Evolutionary conservation across 345 rosid genomes (phyloP).

Genomic region (Trapa bicornis): DNA sequence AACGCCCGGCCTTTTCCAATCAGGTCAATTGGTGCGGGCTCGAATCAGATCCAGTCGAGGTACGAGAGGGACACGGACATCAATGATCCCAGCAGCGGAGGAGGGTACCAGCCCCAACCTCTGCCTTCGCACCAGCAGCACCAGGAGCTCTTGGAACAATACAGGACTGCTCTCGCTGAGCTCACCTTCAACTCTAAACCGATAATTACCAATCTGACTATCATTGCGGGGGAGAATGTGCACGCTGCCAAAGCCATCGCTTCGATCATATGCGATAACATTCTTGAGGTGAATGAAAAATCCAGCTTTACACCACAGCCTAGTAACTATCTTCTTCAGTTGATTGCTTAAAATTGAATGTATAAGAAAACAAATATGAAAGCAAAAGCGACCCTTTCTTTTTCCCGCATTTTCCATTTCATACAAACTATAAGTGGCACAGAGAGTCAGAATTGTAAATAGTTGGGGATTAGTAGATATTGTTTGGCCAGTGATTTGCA

Average conservation of each 20-base stretch:
- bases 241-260: constrained; percentile 80
- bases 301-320: constrained; percentile 2
- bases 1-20: constrained; percentile 33
- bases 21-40: constrained; percentile 28
- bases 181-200: constrained; percentile 96
- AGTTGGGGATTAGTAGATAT: not conserved
- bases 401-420: not conserved
- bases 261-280: constrained; percentile 64
- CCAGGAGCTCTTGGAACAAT: constrained; percentile 84
- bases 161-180: constrained; percentile 78
- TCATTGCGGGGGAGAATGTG: constrained; percentile 89
- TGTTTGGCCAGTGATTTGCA: not conserved
- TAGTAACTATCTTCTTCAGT: constrained; percentile 2
- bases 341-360: constrained; percentile 19
- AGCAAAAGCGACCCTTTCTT: not conserved
- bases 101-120: constrained; percentile 73
- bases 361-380: not conserved
- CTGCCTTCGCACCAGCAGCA: constrained; percentile 42
- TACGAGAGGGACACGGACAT: constrained; percentile 33
- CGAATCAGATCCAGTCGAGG: constrained; percentile 16
- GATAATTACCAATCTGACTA: constrained; percentile 85
- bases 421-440: not conserved
- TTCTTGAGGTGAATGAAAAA: constrained; percentile 75
- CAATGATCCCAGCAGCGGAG: constrained; percentile 34
- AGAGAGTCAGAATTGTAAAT: not conserved